Evolutionary conservation across 495 filamentous ascomycete species (phyloP), one percentile per base, ranked within the genome.

Genomic region (Penicillium coffeae): DNA sequence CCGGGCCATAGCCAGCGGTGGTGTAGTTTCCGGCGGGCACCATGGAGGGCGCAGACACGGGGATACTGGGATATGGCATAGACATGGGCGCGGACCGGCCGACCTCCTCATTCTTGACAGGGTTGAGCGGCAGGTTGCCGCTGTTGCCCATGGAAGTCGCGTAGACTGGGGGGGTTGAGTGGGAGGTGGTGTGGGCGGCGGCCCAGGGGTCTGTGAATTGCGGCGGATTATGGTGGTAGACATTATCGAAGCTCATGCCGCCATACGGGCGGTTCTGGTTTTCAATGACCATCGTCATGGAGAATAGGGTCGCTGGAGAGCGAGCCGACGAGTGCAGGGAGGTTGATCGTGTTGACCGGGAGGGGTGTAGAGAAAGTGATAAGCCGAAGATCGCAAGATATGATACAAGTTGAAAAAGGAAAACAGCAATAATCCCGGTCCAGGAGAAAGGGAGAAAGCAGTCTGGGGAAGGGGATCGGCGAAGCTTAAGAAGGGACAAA

Each of bases 131-230:
- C 66, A 75, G 71, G 67, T 76, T 60, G 62, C 60, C 53, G 63
- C 70, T 83, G 78, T 74, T 79, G 54, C 78, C 76, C 70, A 79
- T 79, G 62, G 76, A 69, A 27, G 74, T 80, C 42, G 78, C 67
- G 50, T 83, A 84, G 21, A 82, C 61, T 1, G 77, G 73, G 19
- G 74, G 71, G 14, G 75, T 68, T 37, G 75, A 73, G 40, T 81
- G 71, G 15, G 84, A 78, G 21, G 83, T 76, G n/a, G 73, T 69
- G 50, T 76, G 68, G 5, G 73, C 69, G 46, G 85, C 73, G 47
- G 75, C 76, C 91, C 91, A 97, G 13, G 92, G 92, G 66, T 97
- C 90, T 62, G 88, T 90, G 75, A 97, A 97, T 62, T 92, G 87
- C 40, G 90, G 89, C 38, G 81, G 67, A 42, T 74, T 85, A 59